Percentiles rank a stretch among this genome's conserved stretches.
Evolutionary conservation across 2,329 filamentous ascomycete species (phyloP).

Genomic region (Aureobasidium lini): DNA sequence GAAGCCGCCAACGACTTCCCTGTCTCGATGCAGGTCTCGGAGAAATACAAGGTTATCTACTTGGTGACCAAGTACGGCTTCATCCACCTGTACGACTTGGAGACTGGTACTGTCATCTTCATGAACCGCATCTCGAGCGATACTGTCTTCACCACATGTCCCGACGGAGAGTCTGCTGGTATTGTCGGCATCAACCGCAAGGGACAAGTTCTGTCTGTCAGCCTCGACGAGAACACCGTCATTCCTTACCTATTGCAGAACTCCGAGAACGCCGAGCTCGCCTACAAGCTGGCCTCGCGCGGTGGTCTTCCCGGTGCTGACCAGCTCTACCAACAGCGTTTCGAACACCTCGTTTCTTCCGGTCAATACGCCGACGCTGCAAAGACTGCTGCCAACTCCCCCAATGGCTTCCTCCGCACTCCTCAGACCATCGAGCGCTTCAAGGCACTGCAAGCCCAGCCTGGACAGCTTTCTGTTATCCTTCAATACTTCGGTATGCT

Average conservation of each 20-base stretch:
- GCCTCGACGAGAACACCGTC: constrained; percentile 82
- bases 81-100: constrained; percentile 96
- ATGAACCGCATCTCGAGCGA: constrained; percentile 99
- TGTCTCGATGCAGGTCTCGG: constrained; percentile 92
- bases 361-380: constrained; percentile 83
- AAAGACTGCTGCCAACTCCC: constrained; percentile 94
- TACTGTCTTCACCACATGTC: constrained; percentile 91
- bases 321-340: constrained; percentile 84
- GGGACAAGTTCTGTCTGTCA: constrained; percentile 91
- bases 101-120: constrained; percentile 92
- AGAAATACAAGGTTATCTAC: constrained; percentile 94
- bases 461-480: constrained; percentile 85
- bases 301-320: constrained; percentile 92
- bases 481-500: constrained; percentile 97
- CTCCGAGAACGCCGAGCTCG: constrained; percentile 85
- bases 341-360: constrained; percentile 74
- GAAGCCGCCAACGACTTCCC: constrained; percentile 97
- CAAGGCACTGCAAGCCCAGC: constrained; percentile 74
- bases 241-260: constrained; percentile 95
- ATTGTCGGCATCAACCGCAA: constrained; percentile 95
- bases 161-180: constrained; percentile 75
- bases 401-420: constrained; percentile 88
- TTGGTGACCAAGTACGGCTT: constrained; percentile 98
- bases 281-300: constrained; percentile 91
- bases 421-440: constrained; percentile 93